These are phyloP conservation scores for Balakata baccata DNA, from an alignment of 345 rosid species.

Conservation along the genomic window DNA sequence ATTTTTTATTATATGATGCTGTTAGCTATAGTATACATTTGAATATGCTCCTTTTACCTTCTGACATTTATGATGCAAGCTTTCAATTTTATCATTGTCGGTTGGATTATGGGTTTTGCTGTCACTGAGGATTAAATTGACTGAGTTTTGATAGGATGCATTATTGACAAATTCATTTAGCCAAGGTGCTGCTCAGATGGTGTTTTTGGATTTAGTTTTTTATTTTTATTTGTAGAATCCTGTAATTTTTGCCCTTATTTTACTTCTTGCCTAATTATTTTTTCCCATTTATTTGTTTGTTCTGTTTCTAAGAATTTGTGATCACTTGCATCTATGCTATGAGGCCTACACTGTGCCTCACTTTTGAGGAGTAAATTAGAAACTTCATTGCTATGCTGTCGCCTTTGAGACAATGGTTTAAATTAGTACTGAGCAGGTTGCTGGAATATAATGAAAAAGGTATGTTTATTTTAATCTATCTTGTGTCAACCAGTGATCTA, in stretches of 20 bases:
- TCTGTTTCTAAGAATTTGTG: slow-evolving; percentile 18
- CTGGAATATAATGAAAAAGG: slow-evolving; percentile 24
- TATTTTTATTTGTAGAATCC: no score
- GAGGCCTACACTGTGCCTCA: slow-evolving; percentile 17
- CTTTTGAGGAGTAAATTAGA: slow-evolving; percentile 25
- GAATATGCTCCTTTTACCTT: not conserved
- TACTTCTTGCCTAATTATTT: not conserved
- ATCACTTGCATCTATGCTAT: slow-evolving; percentile 24
- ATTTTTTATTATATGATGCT: no score
- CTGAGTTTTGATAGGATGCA: not conserved
- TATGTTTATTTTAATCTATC: slow-evolving; percentile 19
- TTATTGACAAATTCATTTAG: not conserved
- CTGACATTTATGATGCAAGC: not conserved
- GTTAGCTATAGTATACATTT: no score
- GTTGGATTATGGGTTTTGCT: not conserved
- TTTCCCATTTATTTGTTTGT: slow-evolving; percentile 5
- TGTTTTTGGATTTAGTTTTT: not conserved
- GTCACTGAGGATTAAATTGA: not conserved
- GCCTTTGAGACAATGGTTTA: slow-evolving; percentile 27
- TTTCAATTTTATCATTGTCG: not conserved
- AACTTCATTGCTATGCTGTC: slow-evolving; percentile 21
- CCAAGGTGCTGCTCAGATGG: not conserved
- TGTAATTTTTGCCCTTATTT: not conserved
- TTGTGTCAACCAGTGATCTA: not conserved
- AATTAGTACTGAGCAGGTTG: slow-evolving; percentile 20